These are phyloP conservation scores for Periconia sp. DNA, from an alignment of 2,329 filamentous ascomycete species.

Conservation along the genomic window DNA sequence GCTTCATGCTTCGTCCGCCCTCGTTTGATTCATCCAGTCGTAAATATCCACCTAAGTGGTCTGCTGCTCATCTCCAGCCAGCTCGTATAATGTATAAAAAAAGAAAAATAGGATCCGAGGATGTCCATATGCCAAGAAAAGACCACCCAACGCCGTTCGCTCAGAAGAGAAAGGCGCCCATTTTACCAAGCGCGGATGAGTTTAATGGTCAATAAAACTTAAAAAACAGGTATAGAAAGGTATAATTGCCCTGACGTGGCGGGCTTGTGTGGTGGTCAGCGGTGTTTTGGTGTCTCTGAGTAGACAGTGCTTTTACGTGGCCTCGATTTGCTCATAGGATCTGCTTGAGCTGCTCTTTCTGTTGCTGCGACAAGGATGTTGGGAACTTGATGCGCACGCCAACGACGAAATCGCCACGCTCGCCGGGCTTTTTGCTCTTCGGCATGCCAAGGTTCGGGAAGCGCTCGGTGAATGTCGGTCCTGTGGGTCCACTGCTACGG, in stretches of 20 bases:
- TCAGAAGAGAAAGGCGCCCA: neutral
- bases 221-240: neutral
- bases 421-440: slow-evolving; percentile 83
- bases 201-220: too few species aligned
- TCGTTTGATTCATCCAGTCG: neutral
- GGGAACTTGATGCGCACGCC: slow-evolving; percentile 95
- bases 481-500: slow-evolving; percentile 81
- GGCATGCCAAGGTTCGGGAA: slow-evolving; percentile 94
- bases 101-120: too few species aligned
- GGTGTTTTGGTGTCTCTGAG: too few species aligned
- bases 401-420: slow-evolving; percentile 87
- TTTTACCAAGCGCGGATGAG: too few species aligned
- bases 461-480: slow-evolving; percentile 78
- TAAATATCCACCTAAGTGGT: neutral
- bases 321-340: slow-evolving; percentile 68
- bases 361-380: slow-evolving; percentile 71
- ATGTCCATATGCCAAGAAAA: neutral
- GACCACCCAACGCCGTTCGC: neutral
- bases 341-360: slow-evolving; percentile 82
- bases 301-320: too few species aligned
- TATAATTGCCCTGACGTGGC: too few species aligned
- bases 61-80: neutral
- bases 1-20: neutral
- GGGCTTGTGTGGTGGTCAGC: too few species aligned
- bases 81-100: too few species aligned